Base-by-base conservation (phyloP, 179 eudicot genomes). In the Beta lomatogona region DNA sequence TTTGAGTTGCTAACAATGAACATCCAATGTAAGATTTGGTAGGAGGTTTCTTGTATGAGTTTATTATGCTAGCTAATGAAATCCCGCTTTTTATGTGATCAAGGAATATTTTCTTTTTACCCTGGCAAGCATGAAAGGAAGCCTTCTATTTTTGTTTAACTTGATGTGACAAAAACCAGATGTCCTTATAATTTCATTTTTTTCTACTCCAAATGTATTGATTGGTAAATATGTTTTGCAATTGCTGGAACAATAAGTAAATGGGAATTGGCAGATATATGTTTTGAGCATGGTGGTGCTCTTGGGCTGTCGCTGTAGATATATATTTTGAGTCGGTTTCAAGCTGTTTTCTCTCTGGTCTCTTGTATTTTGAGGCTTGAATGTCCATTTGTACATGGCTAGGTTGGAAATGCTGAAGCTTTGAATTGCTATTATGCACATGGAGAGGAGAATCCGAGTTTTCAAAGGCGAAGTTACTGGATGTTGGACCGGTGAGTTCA, bases 391-490 rank as follows among this genome's bases (percentile, higher is more conserved):
- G 19, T 68, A 13, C 80, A 25, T 87, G 82, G 53, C 71, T 79
- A 96, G 99, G 99, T 94, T 86, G 95, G 97, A 82, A 93, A 88
- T 88, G 85, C 77, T 81, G 97, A 94, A 86, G 97, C 97, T 82
- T 83, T 96, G 78, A 93, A 93, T 82, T 96, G 98, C 87, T 96
- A 96, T 72, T 96, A 96, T 73, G 98, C 97, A 16, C 94, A 91
- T 85, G 98, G 99, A 81, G 95, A 90, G 82, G 86, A 86, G 31
- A 93, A 91, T 79, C 92, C 92, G 5, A 90, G 81, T 82, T 94
- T 96, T 83, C 98, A 93, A 84, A 89, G 99, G 84, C 94, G 99
- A 61, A 88, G 94, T 90, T 96, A 86, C 81, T 96, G 99, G 99
- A 94, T 96, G 91, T 83, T 96, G 84, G 97, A 96, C 71, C 88